A percentile compares a stretch with the other conserved stretches of the same genome.
phyloP scores from a whole-genome alignment of 2,329 filamentous ascomycete species.

The Colletotrichum zoysiae region DNA sequence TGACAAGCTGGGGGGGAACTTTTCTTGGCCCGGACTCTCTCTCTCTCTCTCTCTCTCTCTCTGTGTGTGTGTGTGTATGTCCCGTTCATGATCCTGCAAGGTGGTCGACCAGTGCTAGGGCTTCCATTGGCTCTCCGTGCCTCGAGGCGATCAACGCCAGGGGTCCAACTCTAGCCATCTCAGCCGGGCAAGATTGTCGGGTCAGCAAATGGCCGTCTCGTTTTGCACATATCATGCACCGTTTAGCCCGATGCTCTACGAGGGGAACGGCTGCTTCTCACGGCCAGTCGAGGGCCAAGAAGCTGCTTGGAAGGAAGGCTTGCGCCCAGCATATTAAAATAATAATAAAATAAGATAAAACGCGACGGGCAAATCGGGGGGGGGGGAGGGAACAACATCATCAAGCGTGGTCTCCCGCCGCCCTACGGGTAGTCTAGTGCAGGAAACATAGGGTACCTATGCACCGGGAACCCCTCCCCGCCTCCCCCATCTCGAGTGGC shows the following conservation, averaged over 20 bases:
- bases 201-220: not conserved
- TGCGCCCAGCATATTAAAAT: too few relatives aligned
- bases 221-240: slow-evolving; percentile 1
- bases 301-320: too few relatives aligned
- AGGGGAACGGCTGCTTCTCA: not conserved
- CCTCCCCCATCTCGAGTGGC: slow-evolving; percentile 21
- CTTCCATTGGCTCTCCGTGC: slow-evolving; percentile 23
- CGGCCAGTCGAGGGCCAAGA: not conserved
- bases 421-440: not conserved
- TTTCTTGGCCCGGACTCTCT: slow-evolving; percentile 12
- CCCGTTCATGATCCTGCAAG: not conserved
- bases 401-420: slow-evolving; percentile 4
- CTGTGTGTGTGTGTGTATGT: too few relatives aligned
- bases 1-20: not conserved
- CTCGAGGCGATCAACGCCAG: slow-evolving; percentile 25
- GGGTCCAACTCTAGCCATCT: slow-evolving; percentile 12
- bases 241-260: not conserved
- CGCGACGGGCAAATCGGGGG: not conserved
- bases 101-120: slow-evolving; percentile 6
- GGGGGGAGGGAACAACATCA: not conserved
- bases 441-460: slow-evolving; percentile 5
- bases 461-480: slow-evolving; percentile 1
- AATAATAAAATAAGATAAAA: not conserved
- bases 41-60: not conserved
- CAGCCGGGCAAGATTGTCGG: not conserved